Evolutionary conservation across 2,329 filamentous ascomycete species (phyloP), one percentile per base, ranked within the genome.

Genomic region (Neurospora crassa): DNA sequence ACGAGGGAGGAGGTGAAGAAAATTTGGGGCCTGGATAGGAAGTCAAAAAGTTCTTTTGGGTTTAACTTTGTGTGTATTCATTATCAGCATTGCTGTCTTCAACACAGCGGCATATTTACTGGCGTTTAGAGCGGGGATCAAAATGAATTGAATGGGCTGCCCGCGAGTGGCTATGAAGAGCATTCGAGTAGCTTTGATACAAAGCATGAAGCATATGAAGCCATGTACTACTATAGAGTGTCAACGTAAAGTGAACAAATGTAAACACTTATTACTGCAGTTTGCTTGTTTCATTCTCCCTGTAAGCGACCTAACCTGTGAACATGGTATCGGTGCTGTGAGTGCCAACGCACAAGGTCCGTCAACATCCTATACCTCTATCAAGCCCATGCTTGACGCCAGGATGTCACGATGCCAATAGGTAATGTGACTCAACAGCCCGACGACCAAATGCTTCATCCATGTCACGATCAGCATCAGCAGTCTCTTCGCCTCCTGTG

Each of bases 61-160:
- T 63, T 59, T 40, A 34, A 18, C 16, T 63, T 63, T 53, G 20
- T 59, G 24, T 63, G 8, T 18, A 63, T 47, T 12, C n/a, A 47
- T 5, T 12, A 34, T 34, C 14, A 63, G 53, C 53, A 63, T 63
- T n/a, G 53, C 53, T 41, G 45, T 70, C 24, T 67, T 70, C 41
- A 63, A 63, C 29, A 59, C 20, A 70, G 67, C 59, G n/a, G 69
- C 42, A 68, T 70, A 63, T 70, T 67, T 16, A 40, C 37, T 16
- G 69, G 69, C 42, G 69, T 70, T 68, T 41, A 45, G 37, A n/a
- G 12, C 7, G 34, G 8, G 70, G 67, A 43, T 43, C 37, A 71
- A 71, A 42, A 68, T 42, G 45, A 67, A 40, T 43, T 29, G 37
- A 47, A 24, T 42, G 42, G 34, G 16, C 12, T 53, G 47, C 47